Evolutionary conservation across 2,329 filamentous ascomycete species (phyloP), one percentile per base, ranked within the genome.

Genomic region (Claviceps humidiphila): DNA sequence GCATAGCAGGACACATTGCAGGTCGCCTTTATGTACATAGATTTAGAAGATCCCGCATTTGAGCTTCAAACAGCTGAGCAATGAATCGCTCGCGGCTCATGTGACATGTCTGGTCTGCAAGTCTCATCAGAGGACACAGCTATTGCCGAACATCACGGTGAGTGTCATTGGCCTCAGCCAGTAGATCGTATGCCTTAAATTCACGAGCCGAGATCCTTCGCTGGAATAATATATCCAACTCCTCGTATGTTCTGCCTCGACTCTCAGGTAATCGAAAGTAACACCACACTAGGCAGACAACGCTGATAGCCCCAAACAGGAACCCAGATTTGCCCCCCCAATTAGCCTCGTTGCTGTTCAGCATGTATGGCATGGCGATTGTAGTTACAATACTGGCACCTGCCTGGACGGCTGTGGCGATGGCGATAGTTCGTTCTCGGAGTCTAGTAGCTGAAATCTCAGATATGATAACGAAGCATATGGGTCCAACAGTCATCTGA

Each of bases 401-500:
- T 14, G 53, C 59, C 26, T 55, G 61, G 2, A 58, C 56, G 0
- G 65, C 63, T 0, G 63, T 61, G 16, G 60, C 60, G 34, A 66
- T 58, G 2, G 64, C 63, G 4, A 65, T 61, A 0, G 66, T 67
- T 17, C 62, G 63, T 0, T 62, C 60, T 0, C 66, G 62, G 3
- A 68, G 57, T 4, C 66, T 61, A 14, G 65, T 64, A 0, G 67
- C 64, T 0, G 67, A 68, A 8, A 69, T 66, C 52, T 70, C 66
- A 30, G 69, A 62, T 2, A 71, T 66, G 46, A 72, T 61, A 20
- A 67, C 69, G 62, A 70, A 72, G 52, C 66, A 66, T 37, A 72
- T 68, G 4, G 70, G 70, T 0, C 70, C 70, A 30, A 71, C 66
- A 1, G 66, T 65, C 61, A 70, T 68, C 37, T 66, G 66, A 57